These are phyloP conservation scores for Botryobasidium botryosum DNA, from an alignment of 768 basidiomycete species.

Conservation along the genomic window DNA sequence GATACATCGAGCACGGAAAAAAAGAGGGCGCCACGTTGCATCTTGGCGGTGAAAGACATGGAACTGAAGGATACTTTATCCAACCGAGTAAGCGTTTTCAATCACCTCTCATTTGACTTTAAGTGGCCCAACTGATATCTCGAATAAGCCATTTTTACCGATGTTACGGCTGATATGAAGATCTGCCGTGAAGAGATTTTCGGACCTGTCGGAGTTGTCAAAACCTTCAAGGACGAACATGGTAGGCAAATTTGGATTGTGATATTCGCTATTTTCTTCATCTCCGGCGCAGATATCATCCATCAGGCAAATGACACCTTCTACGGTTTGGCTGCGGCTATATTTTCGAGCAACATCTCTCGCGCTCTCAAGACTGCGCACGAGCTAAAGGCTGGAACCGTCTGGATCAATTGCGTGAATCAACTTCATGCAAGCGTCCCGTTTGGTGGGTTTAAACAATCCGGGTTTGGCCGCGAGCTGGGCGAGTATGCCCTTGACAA, in stretches of 20 bases:
- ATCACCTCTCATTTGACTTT: background rate
- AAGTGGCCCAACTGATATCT: conserved; percentile 44
- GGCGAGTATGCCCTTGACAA: conserved; percentile 59
- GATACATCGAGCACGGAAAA: conserved; percentile 62
- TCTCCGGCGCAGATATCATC: conserved; percentile 31
- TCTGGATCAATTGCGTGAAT: conserved; percentile 18
- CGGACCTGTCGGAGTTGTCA: conserved; percentile 59
- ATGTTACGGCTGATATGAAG: conserved; percentile 50
- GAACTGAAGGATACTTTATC: conserved; percentile 51
- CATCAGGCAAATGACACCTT: conserved; percentile 59
- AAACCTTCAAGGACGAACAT: conserved; percentile 51
- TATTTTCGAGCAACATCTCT: conserved; percentile 48
- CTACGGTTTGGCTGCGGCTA: conserved; percentile 77
- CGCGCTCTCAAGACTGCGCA: conserved; percentile 23
- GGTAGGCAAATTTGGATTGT: conserved; percentile 12
- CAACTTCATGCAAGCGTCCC: conserved; percentile 39
- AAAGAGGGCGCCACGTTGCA: conserved; percentile 50
- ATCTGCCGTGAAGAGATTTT: conserved; percentile 66
- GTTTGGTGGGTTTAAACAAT: conserved; percentile 77
- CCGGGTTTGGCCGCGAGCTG: conserved; percentile 63
- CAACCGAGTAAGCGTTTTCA: conserved; percentile 11
- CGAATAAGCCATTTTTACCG: conserved; percentile 60
- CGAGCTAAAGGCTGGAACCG: conserved; percentile 25
- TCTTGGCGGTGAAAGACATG: conserved; percentile 43
- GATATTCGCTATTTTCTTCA: conserved; percentile 52